These are phyloP conservation scores for Cladobotryum protrusum DNA, from an alignment of 2,329 filamentous ascomycete genomes.

Conservation along the genomic window DNA sequence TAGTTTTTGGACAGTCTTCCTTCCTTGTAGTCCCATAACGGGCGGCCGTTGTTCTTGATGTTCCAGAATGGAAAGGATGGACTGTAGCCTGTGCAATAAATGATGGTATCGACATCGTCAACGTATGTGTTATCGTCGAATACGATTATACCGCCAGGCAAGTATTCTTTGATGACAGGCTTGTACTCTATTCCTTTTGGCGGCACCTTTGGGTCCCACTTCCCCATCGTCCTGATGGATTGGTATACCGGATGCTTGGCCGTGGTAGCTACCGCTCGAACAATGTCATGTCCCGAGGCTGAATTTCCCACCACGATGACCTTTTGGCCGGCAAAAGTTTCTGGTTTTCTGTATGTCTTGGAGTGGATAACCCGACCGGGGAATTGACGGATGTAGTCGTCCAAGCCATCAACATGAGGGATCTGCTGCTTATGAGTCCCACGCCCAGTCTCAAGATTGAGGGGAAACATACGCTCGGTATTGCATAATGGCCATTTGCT, in stretches of 20 bases:
- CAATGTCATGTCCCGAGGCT: slow-evolving; percentile 37
- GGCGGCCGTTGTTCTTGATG: slow-evolving; percentile 33
- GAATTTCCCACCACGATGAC: slow-evolving; percentile 39
- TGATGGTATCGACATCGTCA: slow-evolving; percentile 31
- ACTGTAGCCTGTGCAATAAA: slow-evolving; percentile 40
- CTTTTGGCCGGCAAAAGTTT: slow-evolving; percentile 26
- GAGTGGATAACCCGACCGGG: slow-evolving; percentile 39
- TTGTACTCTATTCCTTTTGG: slow-evolving; percentile 47
- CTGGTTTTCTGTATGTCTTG: slow-evolving; percentile 37
- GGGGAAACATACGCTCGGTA: slow-evolving; percentile 36
- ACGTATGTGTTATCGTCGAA: slow-evolving; percentile 33
- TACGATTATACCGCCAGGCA: slow-evolving; percentile 35
- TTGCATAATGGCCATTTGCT: slow-evolving; percentile 39
- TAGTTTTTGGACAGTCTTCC: slow-evolving; percentile 41
- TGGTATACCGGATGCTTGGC: slow-evolving; percentile 42
- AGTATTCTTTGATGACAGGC: slow-evolving; percentile 41
- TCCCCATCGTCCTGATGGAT: slow-evolving; percentile 42
- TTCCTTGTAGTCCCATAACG: slow-evolving; percentile 43
- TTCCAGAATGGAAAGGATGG: slow-evolving; percentile 47
- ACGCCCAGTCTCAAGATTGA: not conserved
- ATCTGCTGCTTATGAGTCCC: slow-evolving; percentile 25
- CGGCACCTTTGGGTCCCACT: slow-evolving; percentile 45
- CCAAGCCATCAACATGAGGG: slow-evolving; percentile 39
- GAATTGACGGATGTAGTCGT: slow-evolving; percentile 31
- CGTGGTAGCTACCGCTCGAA: slow-evolving; percentile 29